Evolutionary conservation across 805 yeast species (phyloP).

Genomic region (Candida parachauliodes): DNA sequence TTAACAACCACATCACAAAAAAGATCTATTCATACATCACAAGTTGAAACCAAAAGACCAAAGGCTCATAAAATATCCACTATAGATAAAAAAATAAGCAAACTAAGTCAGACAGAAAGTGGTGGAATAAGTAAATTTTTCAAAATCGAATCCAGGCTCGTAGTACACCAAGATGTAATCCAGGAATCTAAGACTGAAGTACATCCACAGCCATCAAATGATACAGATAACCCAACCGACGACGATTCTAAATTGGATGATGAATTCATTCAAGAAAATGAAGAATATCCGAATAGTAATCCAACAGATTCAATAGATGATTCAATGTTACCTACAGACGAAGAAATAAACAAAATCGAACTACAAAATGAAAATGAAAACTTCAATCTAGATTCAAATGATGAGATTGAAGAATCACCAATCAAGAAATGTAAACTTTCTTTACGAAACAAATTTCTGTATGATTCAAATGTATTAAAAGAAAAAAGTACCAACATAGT

Average conservation of each 20-base stretch:
- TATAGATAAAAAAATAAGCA: conserved; percentile 1
- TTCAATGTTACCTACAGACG: conserved; percentile 1
- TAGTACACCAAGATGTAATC: no score
- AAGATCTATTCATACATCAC: not conserved
- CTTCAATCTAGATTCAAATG: conserved; percentile 26
- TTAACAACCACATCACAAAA: not conserved
- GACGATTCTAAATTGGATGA: conserved; percentile 1
- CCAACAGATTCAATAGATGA: conserved; percentile 1
- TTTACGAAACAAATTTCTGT: conserved; percentile 2
- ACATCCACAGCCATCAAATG: not conserved
- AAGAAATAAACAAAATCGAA: not conserved
- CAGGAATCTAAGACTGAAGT: no score
- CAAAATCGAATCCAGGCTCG: not conserved
- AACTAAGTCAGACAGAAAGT: not conserved
- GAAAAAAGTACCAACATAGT: not conserved
- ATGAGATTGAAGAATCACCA: conserved; percentile 42
- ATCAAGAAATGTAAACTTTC: conserved; percentile 9
- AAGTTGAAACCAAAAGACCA: conserved; percentile 3
- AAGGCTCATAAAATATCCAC: not conserved
- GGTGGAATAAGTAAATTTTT: conserved; percentile 3
- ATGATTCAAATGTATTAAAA: not conserved
- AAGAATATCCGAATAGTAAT: not conserved
- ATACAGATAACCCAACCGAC: not conserved
- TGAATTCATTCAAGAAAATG: conserved; percentile 3
- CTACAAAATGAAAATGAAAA: conserved; percentile 6